These are phyloP conservation scores for Colletotrichum kahawae DNA, from an alignment of 2,329 filamentous ascomycete genomes.

Conservation along the genomic window DNA sequence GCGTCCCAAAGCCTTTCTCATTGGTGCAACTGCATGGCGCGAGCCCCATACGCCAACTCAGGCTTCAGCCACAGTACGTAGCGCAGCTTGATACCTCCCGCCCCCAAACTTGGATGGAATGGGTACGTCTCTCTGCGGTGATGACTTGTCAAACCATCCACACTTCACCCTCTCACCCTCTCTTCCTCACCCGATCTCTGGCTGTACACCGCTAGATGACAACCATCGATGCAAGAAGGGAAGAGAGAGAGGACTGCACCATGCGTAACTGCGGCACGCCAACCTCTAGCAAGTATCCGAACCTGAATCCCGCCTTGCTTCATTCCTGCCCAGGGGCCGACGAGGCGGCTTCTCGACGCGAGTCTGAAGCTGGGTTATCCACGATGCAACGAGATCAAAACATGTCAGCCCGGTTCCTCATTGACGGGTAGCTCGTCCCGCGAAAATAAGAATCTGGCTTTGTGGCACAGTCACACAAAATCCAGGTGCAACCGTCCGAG, in stretches of 20 bases:
- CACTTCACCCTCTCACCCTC: background rate
- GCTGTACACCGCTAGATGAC: conserved; percentile 12
- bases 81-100: background rate
- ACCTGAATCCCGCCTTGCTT: background rate
- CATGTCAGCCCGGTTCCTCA: background rate
- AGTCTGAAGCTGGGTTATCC: background rate
- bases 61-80: conserved; percentile 7
- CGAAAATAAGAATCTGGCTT: conserved; percentile 11
- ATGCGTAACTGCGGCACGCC: background rate
- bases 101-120: background rate
- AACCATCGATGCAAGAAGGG: background rate
- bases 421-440: background rate
- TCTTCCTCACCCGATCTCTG: background rate
- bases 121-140: background rate
- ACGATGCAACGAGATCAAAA: background rate
- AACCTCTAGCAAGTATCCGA: background rate
- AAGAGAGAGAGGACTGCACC: background rate
- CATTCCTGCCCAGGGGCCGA: background rate
- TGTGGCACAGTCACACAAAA: conserved; percentile 8
- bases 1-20: background rate
- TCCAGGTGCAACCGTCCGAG: conserved; percentile 17
- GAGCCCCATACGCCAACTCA: background rate
- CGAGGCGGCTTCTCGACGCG: background rate
- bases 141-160: conserved; percentile 21
- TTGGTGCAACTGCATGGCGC: background rate